Conservation (phyloP, 345 rosid genomes). For the Arabidopsis thaliana region DNA sequence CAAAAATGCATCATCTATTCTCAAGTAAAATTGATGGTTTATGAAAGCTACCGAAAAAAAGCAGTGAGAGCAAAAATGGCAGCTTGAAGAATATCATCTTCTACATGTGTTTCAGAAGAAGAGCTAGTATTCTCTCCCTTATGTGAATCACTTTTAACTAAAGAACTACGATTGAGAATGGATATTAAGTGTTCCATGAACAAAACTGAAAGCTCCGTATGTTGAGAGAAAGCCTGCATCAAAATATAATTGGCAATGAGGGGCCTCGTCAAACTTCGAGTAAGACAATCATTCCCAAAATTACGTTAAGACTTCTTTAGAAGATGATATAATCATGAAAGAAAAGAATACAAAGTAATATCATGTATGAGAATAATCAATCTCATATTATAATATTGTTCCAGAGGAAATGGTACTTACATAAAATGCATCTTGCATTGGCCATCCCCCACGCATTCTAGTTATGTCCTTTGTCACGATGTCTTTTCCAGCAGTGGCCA, state of each 20-base stretch:
- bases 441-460: slow-evolving; percentile 98
- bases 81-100: slow-evolving; percentile 76
- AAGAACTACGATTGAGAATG: slow-evolving; percentile 66
- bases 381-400: neutral
- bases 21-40: slow-evolving; percentile 16
- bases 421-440: slow-evolving; percentile 93
- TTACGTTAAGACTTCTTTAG: neutral
- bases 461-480: slow-evolving; percentile 93
- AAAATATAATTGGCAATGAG: slow-evolving; percentile 35
- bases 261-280: slow-evolving; percentile 7
- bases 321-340: slow-evolving; percentile 17
- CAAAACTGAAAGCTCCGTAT: slow-evolving; percentile 65
- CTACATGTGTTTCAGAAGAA: slow-evolving; percentile 59
- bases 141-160: slow-evolving; percentile 57
- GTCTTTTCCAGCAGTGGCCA: slow-evolving; percentile 87
- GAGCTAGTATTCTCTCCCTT: slow-evolving; percentile 63
- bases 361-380: neutral
- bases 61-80: slow-evolving; percentile 89
- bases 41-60: slow-evolving; percentile 68
- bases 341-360: neutral
- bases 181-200: slow-evolving; percentile 87
- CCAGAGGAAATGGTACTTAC: slow-evolving; percentile 56
- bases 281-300: neutral
- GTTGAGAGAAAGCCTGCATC: slow-evolving; percentile 84
- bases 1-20: slow-evolving; percentile 22